Evolutionary conservation across 2,329 filamentous ascomycete genomes (phyloP).

Genomic region (Colletotrichum navitas): DNA sequence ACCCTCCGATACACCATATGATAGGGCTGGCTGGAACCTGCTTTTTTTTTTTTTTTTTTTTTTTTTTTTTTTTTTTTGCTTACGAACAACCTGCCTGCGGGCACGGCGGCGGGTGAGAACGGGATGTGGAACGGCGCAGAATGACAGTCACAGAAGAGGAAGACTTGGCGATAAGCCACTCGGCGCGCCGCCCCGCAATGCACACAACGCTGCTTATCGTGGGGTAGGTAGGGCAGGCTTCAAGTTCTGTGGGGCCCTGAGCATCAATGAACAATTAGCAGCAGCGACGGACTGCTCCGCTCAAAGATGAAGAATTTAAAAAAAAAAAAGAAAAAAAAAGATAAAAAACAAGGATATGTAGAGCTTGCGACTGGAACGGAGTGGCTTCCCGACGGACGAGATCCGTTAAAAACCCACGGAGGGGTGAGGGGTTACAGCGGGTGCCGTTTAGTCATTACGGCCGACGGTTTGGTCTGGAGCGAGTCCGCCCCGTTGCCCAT

Average conservation of each 20-base stretch:
- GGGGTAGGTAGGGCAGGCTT: background rate
- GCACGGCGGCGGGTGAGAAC: background rate
- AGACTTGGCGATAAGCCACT: background rate
- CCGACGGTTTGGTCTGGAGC: background rate
- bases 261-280: too few species aligned
- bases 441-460: background rate
- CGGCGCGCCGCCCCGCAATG: background rate
- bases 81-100: background rate
- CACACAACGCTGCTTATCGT: constrained; percentile 8
- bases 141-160: background rate
- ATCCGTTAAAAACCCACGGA: constrained; percentile 4
- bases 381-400: too few species aligned
- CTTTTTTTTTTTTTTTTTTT: too few species aligned
- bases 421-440: background rate
- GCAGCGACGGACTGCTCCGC: too few species aligned
- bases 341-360: background rate
- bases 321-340: too few species aligned
- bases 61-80: too few species aligned
- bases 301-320: too few species aligned
- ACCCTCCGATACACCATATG: background rate
- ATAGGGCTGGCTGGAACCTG: constrained; percentile 7
- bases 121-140: background rate
- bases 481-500: too few species aligned
- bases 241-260: too few species aligned
- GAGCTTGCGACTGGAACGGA: background rate